A percentile compares a stretch with the other conserved stretches of the same genome.
Evolutionary conservation across 2,329 filamentous ascomycete species (phyloP).

Genomic region (Ophiostoma piceae): DNA sequence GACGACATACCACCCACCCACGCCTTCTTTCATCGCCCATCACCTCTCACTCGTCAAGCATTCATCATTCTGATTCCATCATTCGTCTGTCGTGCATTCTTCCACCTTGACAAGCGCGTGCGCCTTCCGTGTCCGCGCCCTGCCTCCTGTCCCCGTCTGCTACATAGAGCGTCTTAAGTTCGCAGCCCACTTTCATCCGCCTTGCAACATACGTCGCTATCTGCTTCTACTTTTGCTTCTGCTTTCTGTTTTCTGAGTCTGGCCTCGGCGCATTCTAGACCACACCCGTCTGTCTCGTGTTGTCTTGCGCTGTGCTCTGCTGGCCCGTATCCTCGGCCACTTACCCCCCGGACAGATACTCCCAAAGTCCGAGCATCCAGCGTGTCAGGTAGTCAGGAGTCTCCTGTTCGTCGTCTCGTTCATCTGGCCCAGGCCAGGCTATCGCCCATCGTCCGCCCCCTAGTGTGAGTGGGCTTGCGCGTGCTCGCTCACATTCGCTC

Average conservation of each 20-base stretch:
- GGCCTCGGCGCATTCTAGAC: too few relatives aligned
- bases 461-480: conserved; percentile 29
- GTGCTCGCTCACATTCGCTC: conserved; percentile 13
- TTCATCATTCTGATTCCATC: background rate
- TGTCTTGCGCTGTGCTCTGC: background rate
- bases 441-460: background rate
- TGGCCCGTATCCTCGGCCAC: background rate
- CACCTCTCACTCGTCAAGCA: background rate
- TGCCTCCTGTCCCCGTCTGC: conserved; percentile 6
- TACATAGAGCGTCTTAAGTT: conserved; percentile 7
- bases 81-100: background rate
- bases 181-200: background rate
- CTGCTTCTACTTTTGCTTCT: background rate
- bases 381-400: conserved; percentile 14
- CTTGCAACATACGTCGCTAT: background rate
- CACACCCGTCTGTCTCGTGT: background rate
- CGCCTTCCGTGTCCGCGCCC: background rate
- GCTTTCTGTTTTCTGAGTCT: background rate
- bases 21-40: background rate
- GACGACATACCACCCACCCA: conserved; percentile 1
- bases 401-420: conserved; percentile 9
- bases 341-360: conserved; percentile 9
- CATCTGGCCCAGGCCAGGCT: background rate
- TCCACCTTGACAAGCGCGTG: background rate
- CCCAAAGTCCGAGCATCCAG: conserved; percentile 15